Conservation (phyloP, 257 asterid genomes). For the Leptodermis oblonga region DNA sequence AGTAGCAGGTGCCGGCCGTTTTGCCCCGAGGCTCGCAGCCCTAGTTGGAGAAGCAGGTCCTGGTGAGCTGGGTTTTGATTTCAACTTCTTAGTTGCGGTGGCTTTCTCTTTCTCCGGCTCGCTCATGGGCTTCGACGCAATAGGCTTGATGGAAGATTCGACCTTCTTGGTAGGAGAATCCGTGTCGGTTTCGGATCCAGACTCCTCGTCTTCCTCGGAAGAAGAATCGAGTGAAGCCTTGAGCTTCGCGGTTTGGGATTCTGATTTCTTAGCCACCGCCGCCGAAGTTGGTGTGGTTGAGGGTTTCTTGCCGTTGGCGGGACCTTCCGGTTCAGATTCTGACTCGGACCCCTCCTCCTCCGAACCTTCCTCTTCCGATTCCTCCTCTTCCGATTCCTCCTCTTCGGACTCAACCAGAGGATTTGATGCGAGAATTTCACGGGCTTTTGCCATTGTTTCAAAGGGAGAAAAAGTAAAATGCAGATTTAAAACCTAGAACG, state of each 20-base stretch:
- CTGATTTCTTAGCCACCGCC: constrained; percentile 15
- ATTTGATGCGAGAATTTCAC: constrained; percentile 5
- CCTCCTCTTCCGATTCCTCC: constrained; percentile 8
- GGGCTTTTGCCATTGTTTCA: constrained; percentile 22
- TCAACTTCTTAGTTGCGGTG: constrained; percentile 19
- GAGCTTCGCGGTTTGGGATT: constrained; percentile 4
- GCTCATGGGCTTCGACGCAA: constrained; percentile 32
- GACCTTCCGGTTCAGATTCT: constrained; percentile 31
- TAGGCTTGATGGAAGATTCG: constrained; percentile 22
- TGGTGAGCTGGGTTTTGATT: constrained; percentile 31
- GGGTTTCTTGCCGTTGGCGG: not conserved
- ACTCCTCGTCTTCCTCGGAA: constrained; percentile 23
- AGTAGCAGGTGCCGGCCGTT: constrained; percentile 38
- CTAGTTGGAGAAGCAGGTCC: constrained; percentile 24
- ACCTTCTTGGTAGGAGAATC: constrained; percentile 19
- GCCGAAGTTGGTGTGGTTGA: constrained; percentile 23
- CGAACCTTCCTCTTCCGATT: constrained; percentile 9
- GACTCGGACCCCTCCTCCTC: constrained; percentile 15
- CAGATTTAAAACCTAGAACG: not conserved
- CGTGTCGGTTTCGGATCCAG: constrained; percentile 44
- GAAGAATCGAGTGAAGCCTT: constrained; percentile 28
- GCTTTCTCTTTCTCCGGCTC: constrained; percentile 23
- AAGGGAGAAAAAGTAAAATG: not conserved
- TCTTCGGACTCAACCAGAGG: constrained; percentile 16
- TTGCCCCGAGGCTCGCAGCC: constrained; percentile 21